Evolutionary conservation across 2,329 filamentous ascomycete species (phyloP).

Genomic region (Apiospora rasikravindrae): DNA sequence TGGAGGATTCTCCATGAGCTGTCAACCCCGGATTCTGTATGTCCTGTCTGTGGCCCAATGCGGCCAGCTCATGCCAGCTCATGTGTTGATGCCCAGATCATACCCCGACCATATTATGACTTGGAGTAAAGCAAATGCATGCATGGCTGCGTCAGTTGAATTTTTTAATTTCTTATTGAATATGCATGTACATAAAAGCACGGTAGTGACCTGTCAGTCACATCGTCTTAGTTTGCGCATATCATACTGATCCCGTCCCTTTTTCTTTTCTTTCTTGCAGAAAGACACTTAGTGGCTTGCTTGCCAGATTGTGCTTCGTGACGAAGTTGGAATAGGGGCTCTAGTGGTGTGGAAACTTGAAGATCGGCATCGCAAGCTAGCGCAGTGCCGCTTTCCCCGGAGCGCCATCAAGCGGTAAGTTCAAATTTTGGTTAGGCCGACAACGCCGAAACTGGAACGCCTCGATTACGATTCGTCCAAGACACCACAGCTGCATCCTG

Average conservation of each 20-base stretch:
- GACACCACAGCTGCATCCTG: not conserved
- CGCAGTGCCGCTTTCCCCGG: constrained; percentile 1
- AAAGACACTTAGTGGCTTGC: not conserved
- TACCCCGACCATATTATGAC: not conserved
- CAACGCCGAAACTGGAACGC: too few species aligned
- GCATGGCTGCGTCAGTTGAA: not conserved
- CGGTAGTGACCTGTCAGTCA: not conserved
- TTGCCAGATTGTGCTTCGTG: not conserved
- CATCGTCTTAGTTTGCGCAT: not conserved
- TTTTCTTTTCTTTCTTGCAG: not conserved
- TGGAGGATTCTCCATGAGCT: not conserved
- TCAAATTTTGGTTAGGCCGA: not conserved
- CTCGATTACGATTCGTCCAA: not conserved
- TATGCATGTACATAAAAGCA: not conserved
- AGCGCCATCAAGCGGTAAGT: not conserved
- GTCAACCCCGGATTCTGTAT: not conserved
- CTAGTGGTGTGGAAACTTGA: not conserved
- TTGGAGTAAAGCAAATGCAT: not conserved
- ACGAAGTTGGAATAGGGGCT: not conserved
- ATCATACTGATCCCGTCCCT: not conserved
- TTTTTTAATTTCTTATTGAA: too few species aligned
- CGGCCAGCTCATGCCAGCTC: not conserved
- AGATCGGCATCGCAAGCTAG: not conserved
- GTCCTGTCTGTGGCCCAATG: not conserved
- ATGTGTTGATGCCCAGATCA: not conserved